Conservation (phyloP, 345 rosid genomes). For the Excoecaria cochinchinensis region DNA sequence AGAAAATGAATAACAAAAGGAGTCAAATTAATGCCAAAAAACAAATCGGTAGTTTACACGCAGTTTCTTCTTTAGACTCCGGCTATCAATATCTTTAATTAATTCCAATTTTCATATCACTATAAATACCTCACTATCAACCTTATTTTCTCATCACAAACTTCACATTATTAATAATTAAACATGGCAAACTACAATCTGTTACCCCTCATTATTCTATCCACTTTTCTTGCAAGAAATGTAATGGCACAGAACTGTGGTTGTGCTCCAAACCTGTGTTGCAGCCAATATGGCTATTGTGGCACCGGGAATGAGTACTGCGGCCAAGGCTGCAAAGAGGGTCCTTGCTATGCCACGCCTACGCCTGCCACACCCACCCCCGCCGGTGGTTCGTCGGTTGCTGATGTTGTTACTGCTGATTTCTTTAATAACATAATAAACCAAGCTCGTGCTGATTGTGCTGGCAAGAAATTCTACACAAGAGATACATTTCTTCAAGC, state of each 20-base stretch:
- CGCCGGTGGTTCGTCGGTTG: too few relatives aligned
- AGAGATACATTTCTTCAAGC: conserved; percentile 37
- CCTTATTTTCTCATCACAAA: too few relatives aligned
- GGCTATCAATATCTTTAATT: too few relatives aligned
- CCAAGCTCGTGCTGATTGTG: conserved; percentile 29
- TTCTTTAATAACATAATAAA: conserved; percentile 45
- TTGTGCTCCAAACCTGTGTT: conserved; percentile 27
- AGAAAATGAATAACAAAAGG: too few relatives aligned
- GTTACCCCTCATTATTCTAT: not conserved
- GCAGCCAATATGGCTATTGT: conserved; percentile 38
- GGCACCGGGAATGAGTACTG: conserved; percentile 30
- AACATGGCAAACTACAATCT: not conserved
- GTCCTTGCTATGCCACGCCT: conserved; percentile 17
- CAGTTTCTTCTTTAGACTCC: too few relatives aligned
- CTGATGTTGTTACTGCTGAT: conserved; percentile 31
- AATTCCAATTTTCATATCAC: not conserved
- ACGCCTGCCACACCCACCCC: not conserved
- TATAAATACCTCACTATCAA: not conserved
- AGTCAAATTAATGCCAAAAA: too few relatives aligned
- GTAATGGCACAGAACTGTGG: conserved; percentile 34
- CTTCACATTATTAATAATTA: not conserved
- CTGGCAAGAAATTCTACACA: conserved; percentile 43
- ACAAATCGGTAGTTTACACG: too few relatives aligned
- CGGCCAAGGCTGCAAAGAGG: conserved; percentile 26
- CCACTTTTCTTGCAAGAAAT: not conserved